These are phyloP conservation scores for Plasmodium billcollinsi DNA, from an alignment of 169 alveolate species.

Conservation along the genomic window DNA sequence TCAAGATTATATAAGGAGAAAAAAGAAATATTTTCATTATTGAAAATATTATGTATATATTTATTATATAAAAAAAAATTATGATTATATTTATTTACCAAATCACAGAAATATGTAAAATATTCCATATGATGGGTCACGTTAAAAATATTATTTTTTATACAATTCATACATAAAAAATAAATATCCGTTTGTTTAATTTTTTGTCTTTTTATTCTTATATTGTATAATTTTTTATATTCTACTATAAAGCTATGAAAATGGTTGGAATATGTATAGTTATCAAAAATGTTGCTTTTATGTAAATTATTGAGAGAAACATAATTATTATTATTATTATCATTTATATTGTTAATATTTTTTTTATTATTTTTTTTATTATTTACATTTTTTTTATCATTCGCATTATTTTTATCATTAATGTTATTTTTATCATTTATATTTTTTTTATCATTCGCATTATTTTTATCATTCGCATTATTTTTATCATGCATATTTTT, in stretches of 20 bases:
- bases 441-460: too few species aligned
- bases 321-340: not conserved
- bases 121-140: conserved; percentile 5
- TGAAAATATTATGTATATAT: conserved; percentile 6
- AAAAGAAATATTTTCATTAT: conserved; percentile 17
- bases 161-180: conserved; percentile 38
- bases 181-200: conserved; percentile 56
- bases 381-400: not conserved
- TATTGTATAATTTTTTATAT: conserved; percentile 28
- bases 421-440: too few species aligned
- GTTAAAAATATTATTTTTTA: conserved; percentile 23
- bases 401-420: too few species aligned
- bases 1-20: conserved; percentile 20
- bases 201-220: conserved; percentile 63
- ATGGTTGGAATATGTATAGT: not conserved
- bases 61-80: conserved; percentile 38
- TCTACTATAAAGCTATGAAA: not conserved
- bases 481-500: too few species aligned
- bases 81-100: conserved; percentile 19
- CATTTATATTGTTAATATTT: not conserved
- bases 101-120: conserved; percentile 32
- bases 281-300: not conserved
- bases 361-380: too few species aligned
- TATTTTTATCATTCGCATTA: too few species aligned
- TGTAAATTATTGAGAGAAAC: not conserved